Percentiles rank a stretch among this genome's conserved stretches.
Evolutionary conservation across 2,329 filamentous ascomycete genomes (phyloP).

Genomic region (Atkinsonella hypoxylon): DNA sequence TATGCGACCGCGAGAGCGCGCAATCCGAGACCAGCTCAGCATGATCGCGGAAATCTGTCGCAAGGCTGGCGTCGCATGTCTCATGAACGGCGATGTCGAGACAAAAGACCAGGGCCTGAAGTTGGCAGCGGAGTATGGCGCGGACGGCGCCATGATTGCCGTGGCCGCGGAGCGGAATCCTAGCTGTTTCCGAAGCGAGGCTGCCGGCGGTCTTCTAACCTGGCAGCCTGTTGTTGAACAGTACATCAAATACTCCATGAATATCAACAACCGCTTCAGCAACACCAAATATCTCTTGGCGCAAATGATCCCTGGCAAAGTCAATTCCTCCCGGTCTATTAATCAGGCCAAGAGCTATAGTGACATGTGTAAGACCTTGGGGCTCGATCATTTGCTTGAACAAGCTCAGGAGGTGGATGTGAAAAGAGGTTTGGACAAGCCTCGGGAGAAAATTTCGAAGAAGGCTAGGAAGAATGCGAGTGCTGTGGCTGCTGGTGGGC

Average conservation of each 20-base stretch:
- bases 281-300: slow-evolving; percentile 89
- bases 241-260: slow-evolving; percentile 62
- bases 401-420: slow-evolving; percentile 55
- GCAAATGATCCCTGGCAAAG: slow-evolving; percentile 77
- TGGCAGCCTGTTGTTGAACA: slow-evolving; percentile 70
- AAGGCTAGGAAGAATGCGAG: slow-evolving; percentile 22
- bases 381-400: slow-evolving; percentile 49
- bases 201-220: slow-evolving; percentile 55
- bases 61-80: slow-evolving; percentile 75
- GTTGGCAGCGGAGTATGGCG: slow-evolving; percentile 68
- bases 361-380: slow-evolving; percentile 54
- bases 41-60: slow-evolving; percentile 76
- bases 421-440: slow-evolving; percentile 45
- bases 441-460: slow-evolving; percentile 21
- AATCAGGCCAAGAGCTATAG: slow-evolving; percentile 58
- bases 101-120: slow-evolving; percentile 58
- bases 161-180: slow-evolving; percentile 85
- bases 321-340: slow-evolving; percentile 48
- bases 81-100: slow-evolving; percentile 91
- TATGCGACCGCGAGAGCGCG: slow-evolving; percentile 83
- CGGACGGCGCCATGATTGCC: slow-evolving; percentile 95
- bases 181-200: slow-evolving; percentile 64
- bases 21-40: slow-evolving; percentile 71
- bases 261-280: slow-evolving; percentile 73
- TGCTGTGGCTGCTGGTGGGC: slow-evolving; percentile 36